Evolutionary conservation across 2,329 filamentous ascomycete species (phyloP), one percentile per base, ranked within the genome.

Genomic region (Trichophyton schoenleinii): DNA sequence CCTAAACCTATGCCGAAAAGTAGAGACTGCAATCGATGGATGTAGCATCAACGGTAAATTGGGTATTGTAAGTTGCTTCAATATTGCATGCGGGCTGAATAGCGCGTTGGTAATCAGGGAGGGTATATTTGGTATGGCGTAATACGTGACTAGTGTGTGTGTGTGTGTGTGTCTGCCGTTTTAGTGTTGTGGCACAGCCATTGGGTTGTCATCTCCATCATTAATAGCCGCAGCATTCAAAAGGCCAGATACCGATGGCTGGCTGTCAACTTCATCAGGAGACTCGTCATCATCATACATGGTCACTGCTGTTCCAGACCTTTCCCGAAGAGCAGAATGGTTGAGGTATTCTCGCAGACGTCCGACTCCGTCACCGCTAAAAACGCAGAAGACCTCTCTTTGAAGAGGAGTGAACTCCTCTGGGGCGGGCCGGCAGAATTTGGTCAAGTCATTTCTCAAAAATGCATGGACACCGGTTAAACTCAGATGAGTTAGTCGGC

Each of bases 321-420:
- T 67, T 42, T 72, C 71, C 49, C 67, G 62, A 31, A 66, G 63
- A 44, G 74, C 71, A 9, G 75, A 74, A 66, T 64, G 67, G 58
- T 91, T 95, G 44, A 99, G 80, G 70, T 91, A 88, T 31, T 86
- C 81, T 48, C 92, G 87, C 28, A 99, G 83, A 46, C 83, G 83
- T 48, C 79, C 78, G 1, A 99, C 92, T 61, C 91, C 91, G 28
- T 83, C 81, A 4, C 94, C 92, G 1, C 91, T 96, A 73, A 99
- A 99, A 60, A 99, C 94, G 70, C 94, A 99, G 72, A 99, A 99
- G 6, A 97, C 90, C 59, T 92, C 87, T 64, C 94, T 85, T 73
- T 99, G 94, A 70, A 96, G 91, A 55, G 92, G 88, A 18, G 91
- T 97, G 72, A 99, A 99, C 74, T 97, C 94, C 63, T 81, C 75